Conservation (phyloP, 768 basidiomycete genomes). For the Podaxis mareebaensis region DNA sequence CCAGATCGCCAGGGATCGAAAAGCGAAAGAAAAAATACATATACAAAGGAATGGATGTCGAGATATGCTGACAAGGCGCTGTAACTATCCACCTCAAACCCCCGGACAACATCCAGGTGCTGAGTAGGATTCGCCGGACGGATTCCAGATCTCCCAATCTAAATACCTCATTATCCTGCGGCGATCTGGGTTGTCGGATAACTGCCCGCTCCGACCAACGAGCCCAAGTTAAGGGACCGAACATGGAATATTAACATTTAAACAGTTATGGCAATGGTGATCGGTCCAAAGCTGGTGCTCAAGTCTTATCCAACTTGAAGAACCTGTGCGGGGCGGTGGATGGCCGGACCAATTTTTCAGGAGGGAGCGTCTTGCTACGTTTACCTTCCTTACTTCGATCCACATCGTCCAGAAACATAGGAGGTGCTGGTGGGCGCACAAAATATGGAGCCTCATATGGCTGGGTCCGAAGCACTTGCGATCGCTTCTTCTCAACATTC, state of each 20-base stretch:
- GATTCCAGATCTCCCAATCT: no score
- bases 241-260: no score
- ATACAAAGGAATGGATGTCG: background rate
- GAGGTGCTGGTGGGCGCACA: constrained; percentile 47
- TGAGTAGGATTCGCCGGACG: background rate
- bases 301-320: background rate
- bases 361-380: constrained; percentile 5
- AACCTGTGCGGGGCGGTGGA: background rate
- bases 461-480: constrained; percentile 43
- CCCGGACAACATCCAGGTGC: background rate
- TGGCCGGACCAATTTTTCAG: background rate
- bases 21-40: background rate
- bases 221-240: no score
- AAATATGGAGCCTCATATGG: constrained; percentile 69
- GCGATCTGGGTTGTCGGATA: no score
- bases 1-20: background rate
- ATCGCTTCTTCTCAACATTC: constrained; percentile 35
- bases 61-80: background rate
- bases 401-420: constrained; percentile 4
- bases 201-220: no score
- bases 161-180: no score
- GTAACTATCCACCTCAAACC: background rate
- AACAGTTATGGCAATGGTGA: background rate
- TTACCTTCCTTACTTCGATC: background rate
- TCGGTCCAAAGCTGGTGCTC: no score